These are phyloP conservation scores for Hyaloraphidium curvatum DNA, from an alignment of 192 early-diverging fungal genomes.

Conservation along the genomic window DNA sequence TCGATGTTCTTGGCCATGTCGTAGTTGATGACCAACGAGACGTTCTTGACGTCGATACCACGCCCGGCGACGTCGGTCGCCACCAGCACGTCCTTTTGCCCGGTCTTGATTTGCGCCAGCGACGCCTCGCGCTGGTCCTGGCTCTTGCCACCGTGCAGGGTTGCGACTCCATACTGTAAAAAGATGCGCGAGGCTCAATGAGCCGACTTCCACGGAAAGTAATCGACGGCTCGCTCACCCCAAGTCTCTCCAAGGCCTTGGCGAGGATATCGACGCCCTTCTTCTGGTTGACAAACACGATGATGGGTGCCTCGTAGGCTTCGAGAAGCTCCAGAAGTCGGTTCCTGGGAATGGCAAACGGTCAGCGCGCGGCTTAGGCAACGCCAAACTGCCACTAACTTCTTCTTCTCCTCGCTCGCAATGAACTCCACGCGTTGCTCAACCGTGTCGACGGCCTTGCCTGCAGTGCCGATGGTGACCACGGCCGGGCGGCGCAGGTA, in stretches of 20 bases:
- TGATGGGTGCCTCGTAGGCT: constrained; percentile 64
- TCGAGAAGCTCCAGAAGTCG: constrained; percentile 59
- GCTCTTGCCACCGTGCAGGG: constrained; percentile 87
- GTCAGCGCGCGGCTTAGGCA: not conserved
- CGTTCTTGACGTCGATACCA: constrained; percentile 97
- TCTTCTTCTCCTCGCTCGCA: constrained; percentile 64
- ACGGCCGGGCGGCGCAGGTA: constrained; percentile 81
- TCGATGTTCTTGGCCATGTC: constrained; percentile 98
- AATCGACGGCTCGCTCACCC: too few relatives aligned
- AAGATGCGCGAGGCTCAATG: not conserved
- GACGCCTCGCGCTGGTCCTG: constrained; percentile 92
- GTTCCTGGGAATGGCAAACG: constrained; percentile 17
- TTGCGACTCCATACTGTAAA: constrained; percentile 38
- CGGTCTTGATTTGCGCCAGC: constrained; percentile 58
- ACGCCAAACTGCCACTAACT: constrained; percentile 15
- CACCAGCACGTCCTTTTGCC: constrained; percentile 70
- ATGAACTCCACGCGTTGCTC: constrained; percentile 93
- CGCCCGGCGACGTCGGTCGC: constrained; percentile 98
- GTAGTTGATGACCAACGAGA: constrained; percentile 89
- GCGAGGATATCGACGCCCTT: constrained; percentile 70
- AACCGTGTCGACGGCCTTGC: constrained; percentile 89
- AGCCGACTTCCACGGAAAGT: not conserved
- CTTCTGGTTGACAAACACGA: constrained; percentile 98
- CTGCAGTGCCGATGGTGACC: constrained; percentile 89
- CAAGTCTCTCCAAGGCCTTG: constrained; percentile 52